Evolutionary conservation across 768 basidiomycete species (phyloP).

Genomic region (Holtermanniella nyarrowii): DNA sequence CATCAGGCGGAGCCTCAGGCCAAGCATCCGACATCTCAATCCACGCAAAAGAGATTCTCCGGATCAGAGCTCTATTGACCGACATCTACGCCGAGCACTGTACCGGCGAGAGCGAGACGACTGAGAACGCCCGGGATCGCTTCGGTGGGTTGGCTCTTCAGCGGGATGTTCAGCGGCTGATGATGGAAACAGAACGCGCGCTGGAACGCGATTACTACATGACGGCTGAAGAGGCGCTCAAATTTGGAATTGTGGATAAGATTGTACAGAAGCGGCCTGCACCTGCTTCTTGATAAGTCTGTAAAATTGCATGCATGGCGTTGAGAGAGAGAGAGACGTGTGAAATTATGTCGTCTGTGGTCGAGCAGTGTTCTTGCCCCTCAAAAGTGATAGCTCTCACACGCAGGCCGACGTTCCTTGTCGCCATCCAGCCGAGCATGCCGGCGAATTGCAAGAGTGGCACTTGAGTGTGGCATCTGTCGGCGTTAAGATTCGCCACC

Average conservation of each 20-base stretch:
- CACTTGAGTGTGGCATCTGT: background rate
- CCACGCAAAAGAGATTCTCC: conserved; percentile 89
- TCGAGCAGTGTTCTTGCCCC: too few species aligned
- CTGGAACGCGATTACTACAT: conserved; percentile 93
- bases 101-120: conserved; percentile 54
- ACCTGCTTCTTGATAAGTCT: too few species aligned
- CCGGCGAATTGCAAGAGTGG: too few species aligned
- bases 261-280: conserved; percentile 53
- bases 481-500: background rate
- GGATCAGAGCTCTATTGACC: conserved; percentile 72
- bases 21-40: conserved; percentile 97
- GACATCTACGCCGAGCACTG: conserved; percentile 85
- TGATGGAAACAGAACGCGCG: conserved; percentile 55
- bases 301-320: too few species aligned
- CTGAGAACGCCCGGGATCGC: conserved; percentile 56
- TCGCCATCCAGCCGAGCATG: too few species aligned
- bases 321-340: too few species aligned
- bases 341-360: too few species aligned
- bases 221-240: conserved; percentile 85
- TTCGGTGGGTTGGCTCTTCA: conserved; percentile 53
- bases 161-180: background rate
- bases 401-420: too few species aligned
- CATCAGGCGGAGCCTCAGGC: conserved; percentile 89
- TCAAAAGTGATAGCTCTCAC: too few species aligned
- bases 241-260: conserved; percentile 87